Evolutionary conservation across 441 rosid species (phyloP).

Genomic region (Erodium texanum): DNA sequence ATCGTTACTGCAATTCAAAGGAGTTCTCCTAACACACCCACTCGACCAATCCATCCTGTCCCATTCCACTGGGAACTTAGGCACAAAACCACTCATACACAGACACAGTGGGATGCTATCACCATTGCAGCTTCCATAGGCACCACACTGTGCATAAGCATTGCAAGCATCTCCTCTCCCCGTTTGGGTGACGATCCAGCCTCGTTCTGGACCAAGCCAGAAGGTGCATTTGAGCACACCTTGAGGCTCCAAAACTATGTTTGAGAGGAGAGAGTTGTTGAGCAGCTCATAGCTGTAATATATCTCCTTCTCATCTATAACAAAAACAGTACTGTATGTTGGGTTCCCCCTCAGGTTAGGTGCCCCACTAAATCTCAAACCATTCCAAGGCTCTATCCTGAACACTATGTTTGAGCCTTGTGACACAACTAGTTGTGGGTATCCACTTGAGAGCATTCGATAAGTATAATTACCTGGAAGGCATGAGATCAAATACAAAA

Average conservation of each 20-base stretch:
- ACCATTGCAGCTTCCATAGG: constrained; percentile 21
- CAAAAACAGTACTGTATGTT: constrained; percentile 22
- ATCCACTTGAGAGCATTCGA: constrained; percentile 23
- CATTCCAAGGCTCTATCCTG: constrained; percentile 25
- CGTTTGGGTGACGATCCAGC: constrained; percentile 23
- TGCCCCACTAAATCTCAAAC: constrained; percentile 22
- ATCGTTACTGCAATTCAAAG: constrained; percentile 11
- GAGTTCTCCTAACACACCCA: constrained; percentile 15
- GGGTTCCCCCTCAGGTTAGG: constrained; percentile 14
- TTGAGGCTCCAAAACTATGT: constrained; percentile 23
- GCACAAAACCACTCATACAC: constrained; percentile 24
- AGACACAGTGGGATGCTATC: constrained; percentile 21
- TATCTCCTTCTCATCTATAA: constrained; percentile 24
- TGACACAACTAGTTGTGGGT: constrained; percentile 27
- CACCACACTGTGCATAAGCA: constrained; percentile 16
- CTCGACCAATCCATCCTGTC: constrained; percentile 3
- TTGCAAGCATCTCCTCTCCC: constrained; percentile 10
- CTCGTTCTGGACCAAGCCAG: constrained; percentile 12
- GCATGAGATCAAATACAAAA: no score
- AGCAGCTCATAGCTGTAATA: constrained; percentile 27
- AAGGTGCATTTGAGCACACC: constrained; percentile 25
- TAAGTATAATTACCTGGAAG: constrained; percentile 8
- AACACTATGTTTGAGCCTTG: constrained; percentile 13
- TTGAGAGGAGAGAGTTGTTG: constrained; percentile 23
- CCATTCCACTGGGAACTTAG: constrained; percentile 6